Evolutionary conservation across 23 red algal species (phyloP).

Genomic region (Gracilaria vermiculophylla): DNA sequence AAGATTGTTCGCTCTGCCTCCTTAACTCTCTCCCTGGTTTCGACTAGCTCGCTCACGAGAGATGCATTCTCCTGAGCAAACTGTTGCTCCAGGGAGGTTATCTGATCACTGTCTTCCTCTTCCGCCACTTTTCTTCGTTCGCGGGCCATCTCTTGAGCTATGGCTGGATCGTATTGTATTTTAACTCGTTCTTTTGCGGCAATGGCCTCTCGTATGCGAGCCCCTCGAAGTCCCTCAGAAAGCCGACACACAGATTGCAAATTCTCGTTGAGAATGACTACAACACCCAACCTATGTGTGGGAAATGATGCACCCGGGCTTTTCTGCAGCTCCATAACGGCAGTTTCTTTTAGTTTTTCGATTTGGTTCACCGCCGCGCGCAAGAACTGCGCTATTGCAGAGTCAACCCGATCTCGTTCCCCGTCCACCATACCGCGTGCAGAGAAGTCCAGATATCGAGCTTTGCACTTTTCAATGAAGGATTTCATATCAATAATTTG

Average conservation of each 20-base stretch:
- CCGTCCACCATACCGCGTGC: constrained; percentile 36
- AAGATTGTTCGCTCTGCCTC: constrained; percentile 61
- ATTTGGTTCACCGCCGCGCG: constrained; percentile 26
- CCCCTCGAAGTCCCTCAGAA: constrained; percentile 36
- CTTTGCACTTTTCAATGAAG: constrained; percentile 8
- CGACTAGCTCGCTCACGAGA: constrained; percentile 59
- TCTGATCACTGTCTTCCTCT: constrained; percentile 14
- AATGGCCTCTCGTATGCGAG: constrained; percentile 34
- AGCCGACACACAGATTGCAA: constrained; percentile 6
- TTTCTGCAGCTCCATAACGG: constrained; percentile 4
- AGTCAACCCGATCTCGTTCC: constrained; percentile 49
- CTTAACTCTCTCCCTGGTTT: constrained; percentile 58
- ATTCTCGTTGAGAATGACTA: constrained; percentile 54
- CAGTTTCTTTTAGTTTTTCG: constrained; percentile 39
- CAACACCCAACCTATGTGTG: constrained; percentile 48
- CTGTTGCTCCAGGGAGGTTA: constrained; percentile 14
- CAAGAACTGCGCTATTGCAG: constrained; percentile 34
- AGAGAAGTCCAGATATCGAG: constrained; percentile 49
- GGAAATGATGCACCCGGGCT: constrained; percentile 43
- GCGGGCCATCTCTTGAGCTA: constrained; percentile 31
- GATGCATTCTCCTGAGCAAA: constrained; percentile 51
- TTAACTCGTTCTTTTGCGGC: neutral
- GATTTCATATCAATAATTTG: constrained; percentile 36
- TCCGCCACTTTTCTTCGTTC: constrained; percentile 4
- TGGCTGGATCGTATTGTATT: constrained; percentile 26